A percentile compares a stretch with the other conserved stretches of the same genome.
phyloP scores from a whole-genome alignment of 257 asterid species.

The Osmanthus fragrans region DNA sequence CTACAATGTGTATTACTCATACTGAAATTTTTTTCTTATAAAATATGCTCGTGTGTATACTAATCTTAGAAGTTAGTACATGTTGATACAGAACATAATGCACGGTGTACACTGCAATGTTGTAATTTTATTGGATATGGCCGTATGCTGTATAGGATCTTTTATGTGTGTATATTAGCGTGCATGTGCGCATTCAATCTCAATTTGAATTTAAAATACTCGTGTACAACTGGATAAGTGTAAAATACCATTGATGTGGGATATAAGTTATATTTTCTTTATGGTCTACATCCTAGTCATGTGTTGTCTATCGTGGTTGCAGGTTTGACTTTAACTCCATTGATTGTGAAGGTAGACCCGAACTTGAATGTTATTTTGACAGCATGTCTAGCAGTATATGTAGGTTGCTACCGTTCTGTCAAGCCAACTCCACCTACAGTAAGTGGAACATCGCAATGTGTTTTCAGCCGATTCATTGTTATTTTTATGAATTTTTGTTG shows the following conservation, averaged over 20 bases:
- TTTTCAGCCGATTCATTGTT: conserved; percentile 9
- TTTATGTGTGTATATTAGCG: background rate
- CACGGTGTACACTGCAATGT: background rate
- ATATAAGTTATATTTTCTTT: background rate
- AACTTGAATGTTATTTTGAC: conserved; percentile 84
- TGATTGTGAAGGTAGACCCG: conserved; percentile 87
- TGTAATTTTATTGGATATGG: background rate
- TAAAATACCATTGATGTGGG: background rate
- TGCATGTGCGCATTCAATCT: background rate
- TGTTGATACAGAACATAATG: background rate
- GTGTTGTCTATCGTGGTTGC: conserved; percentile 26
- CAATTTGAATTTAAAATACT: background rate
- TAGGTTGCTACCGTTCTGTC: conserved; percentile 87
- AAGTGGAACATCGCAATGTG: conserved; percentile 35
- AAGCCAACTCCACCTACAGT: conserved; percentile 93
- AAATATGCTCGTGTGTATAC: no score
- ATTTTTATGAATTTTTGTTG: background rate
- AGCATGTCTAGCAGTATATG: conserved; percentile 85
- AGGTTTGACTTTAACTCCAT: conserved; percentile 91
- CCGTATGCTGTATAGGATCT: background rate
- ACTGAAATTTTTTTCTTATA: no score
- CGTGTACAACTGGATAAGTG: background rate
- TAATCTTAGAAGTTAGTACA: background rate
- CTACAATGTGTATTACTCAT: no score
- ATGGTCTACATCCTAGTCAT: conserved; percentile 12